Percentiles rank a stretch among this genome's conserved stretches.
phyloP scores from a whole-genome alignment of 1,139 yeast species.

The Lodderomyces pseudojiufengensis region DNA sequence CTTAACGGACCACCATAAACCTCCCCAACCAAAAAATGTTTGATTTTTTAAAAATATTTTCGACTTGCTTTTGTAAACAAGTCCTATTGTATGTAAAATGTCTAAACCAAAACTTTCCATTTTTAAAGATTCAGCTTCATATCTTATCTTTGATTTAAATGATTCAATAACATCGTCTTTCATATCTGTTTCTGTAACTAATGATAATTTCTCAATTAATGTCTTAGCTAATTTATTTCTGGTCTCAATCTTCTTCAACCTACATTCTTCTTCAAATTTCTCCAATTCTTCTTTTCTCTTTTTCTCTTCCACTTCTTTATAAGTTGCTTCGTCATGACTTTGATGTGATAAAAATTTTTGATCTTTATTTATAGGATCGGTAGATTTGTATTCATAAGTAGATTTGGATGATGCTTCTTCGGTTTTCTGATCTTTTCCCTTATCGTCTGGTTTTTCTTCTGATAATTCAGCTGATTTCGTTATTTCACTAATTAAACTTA shows the following conservation, averaged over 20 bases:
- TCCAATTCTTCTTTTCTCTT: slow-evolving; percentile 63
- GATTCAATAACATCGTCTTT: slow-evolving; percentile 63
- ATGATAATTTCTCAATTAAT: slow-evolving; percentile 62
- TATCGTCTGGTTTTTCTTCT: slow-evolving; percentile 13
- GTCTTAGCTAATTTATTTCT: slow-evolving; percentile 62
- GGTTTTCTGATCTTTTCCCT: background rate
- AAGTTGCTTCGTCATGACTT: slow-evolving; percentile 15
- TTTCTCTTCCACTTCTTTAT: slow-evolving; percentile 44
- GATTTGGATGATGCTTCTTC: background rate
- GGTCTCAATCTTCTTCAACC: slow-evolving; percentile 67
- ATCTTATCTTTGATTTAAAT: slow-evolving; percentile 64
- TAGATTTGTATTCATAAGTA: background rate
- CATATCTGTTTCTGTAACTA: slow-evolving; percentile 83
- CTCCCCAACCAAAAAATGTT: slow-evolving; percentile 76
- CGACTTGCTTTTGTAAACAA: slow-evolving; percentile 69
- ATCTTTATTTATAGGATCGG: background rate
- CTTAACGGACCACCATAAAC: slow-evolving; percentile 77
- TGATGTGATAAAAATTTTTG: slow-evolving; percentile 10
- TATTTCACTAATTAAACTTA: slow-evolving; percentile 58
- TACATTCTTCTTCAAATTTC: slow-evolving; percentile 75
- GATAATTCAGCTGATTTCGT: slow-evolving; percentile 54
- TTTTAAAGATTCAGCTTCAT: slow-evolving; percentile 85
- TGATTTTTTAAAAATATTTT: slow-evolving; percentile 57
- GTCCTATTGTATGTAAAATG: slow-evolving; percentile 82
- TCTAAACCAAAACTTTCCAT: slow-evolving; percentile 95